Evolutionary conservation across 169 alveolate species (phyloP).

Genomic region (Cryptosporidium canis): DNA sequence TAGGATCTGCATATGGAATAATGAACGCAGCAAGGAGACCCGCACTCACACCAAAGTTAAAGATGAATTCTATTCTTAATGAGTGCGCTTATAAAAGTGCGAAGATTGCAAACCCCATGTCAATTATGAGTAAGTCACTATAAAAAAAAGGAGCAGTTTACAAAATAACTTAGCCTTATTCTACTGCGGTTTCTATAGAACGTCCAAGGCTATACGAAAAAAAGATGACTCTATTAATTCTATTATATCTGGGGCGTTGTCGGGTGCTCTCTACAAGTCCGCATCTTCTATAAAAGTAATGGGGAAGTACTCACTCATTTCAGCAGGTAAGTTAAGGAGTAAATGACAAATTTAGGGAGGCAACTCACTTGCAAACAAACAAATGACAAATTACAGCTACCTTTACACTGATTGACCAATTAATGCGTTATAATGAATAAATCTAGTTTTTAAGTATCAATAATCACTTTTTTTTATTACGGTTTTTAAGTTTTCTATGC

Average conservation of each 20-base stretch:
- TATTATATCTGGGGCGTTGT: slow-evolving; percentile 81
- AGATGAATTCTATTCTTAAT: slow-evolving; percentile 84
- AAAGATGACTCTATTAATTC: slow-evolving; percentile 81
- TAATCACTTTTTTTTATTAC: slow-evolving; percentile 30
- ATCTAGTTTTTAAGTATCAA: not conserved
- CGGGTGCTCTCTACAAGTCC: slow-evolving; percentile 87
- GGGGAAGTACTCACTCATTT: slow-evolving; percentile 25
- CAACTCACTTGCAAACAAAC: not conserved
- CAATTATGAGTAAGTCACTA: slow-evolving; percentile 76
- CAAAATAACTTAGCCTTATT: slow-evolving; percentile 75
- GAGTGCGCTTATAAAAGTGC: slow-evolving; percentile 85
- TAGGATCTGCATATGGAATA: slow-evolving; percentile 87
- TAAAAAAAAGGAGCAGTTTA: not conserved
- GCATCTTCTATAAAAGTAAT: slow-evolving; percentile 38
- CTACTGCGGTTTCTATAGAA: slow-evolving; percentile 82
- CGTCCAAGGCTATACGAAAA: slow-evolving; percentile 75
- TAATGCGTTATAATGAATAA: slow-evolving; percentile 27
- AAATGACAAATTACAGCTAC: slow-evolving; percentile 5
- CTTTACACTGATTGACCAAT: slow-evolving; percentile 40
- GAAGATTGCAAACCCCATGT: slow-evolving; percentile 82
- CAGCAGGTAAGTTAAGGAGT: slow-evolving; percentile 32
- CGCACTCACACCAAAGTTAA: slow-evolving; percentile 85
- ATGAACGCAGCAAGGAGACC: slow-evolving; percentile 85
- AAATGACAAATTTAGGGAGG: not conserved
- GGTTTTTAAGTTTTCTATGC: slow-evolving; percentile 8